A percentile compares a stretch with the other conserved stretches of the same genome.
These are phyloP conservation scores for Chrysoporthe cubensis DNA, from an alignment of 2,329 filamentous ascomycete species.

Conservation along the genomic window DNA sequence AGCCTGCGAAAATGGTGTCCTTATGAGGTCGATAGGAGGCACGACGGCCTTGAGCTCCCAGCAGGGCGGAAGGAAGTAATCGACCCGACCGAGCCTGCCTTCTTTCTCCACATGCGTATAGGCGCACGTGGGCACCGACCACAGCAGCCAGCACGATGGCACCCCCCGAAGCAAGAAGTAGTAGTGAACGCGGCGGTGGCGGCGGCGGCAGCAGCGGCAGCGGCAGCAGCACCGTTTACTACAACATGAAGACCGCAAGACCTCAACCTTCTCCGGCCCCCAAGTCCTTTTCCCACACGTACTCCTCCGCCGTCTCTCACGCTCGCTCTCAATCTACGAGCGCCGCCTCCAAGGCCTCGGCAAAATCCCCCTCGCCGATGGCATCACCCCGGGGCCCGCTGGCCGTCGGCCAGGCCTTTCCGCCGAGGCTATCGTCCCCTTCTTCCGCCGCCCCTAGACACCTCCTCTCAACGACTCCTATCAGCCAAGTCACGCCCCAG, in stretches of 20 bases:
- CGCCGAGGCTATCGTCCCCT: conserved; percentile 51
- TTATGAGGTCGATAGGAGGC: conserved; percentile 22
- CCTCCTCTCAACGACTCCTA: conserved; percentile 21
- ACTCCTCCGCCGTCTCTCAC: conserved; percentile 37
- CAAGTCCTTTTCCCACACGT: conserved; percentile 35
- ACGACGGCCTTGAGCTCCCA: conserved; percentile 21
- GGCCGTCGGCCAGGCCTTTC: conserved; percentile 59
- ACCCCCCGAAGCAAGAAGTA: conserved; percentile 36
- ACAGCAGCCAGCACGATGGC: conserved; percentile 26
- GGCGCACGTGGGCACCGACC: background rate
- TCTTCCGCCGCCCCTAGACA: conserved; percentile 35
- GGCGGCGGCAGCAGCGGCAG: conserved; percentile 33
- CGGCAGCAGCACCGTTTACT: conserved; percentile 42
- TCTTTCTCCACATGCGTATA: conserved; percentile 14
- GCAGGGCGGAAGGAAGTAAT: conserved; percentile 17
- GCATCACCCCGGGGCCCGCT: conserved; percentile 55
- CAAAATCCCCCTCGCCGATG: conserved; percentile 54
- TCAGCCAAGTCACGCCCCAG: conserved; percentile 34
- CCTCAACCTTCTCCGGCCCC: conserved; percentile 42
- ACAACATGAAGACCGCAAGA: conserved; percentile 52
- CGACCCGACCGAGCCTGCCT: conserved; percentile 16
- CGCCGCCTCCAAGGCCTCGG: conserved; percentile 45
- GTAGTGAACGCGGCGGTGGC: conserved; percentile 30
- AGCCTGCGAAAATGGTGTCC: conserved; percentile 14
- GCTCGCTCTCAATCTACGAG: conserved; percentile 46